Evolutionary conservation across 2,329 filamentous ascomycete species (phyloP), one percentile per base, ranked within the genome.

Genomic region (Pezicula radicicola): DNA sequence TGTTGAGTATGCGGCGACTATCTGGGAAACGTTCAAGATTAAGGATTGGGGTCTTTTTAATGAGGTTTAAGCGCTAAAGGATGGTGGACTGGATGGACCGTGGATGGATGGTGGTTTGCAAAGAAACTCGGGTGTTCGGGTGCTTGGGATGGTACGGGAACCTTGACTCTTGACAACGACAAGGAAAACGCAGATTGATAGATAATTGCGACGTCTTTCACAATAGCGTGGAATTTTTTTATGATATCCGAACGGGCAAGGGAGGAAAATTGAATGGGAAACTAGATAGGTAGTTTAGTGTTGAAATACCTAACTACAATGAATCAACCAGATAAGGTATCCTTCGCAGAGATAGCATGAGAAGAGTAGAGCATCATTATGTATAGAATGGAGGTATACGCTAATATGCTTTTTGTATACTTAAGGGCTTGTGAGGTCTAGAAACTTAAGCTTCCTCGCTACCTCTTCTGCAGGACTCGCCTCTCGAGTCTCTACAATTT

Each of bases 21-120:
- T 96, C 59, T 82, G 89, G 77, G 78, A 83, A 65, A 86, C 78
- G 0, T 87, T 97, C 62, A 82, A 88, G 64, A 79, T 97, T 52
- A 85, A 84, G 70, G 88, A 96, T 66, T 96, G 89, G 88, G 77
- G 75, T 0, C 72, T 96, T 37, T 96, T 68, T 46, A 60, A 66
- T 51, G 65, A 66, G 55, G 61, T 66, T 55, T 68, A 59, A 54
- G 33, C 27, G 39, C 25, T 25, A 25, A 43, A 21, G n/a, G 10
- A 44, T 19, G 42, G 3, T 16, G 8, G 27, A 16, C 16, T 40
- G 30, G 18, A 12, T 8, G n/a, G 18, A 18, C 45, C 13, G n/a
- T 15, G 3, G 48, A 27, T 8, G 16, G 9, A 27, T 36, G 19
- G 44, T 16, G 16, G 30, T 2, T 33, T 33, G 30, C 9, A 33